phyloP scores from a whole-genome alignment of 2,329 filamentous ascomycete genomes.

The Purpureocillium takamizusanense region DNA sequence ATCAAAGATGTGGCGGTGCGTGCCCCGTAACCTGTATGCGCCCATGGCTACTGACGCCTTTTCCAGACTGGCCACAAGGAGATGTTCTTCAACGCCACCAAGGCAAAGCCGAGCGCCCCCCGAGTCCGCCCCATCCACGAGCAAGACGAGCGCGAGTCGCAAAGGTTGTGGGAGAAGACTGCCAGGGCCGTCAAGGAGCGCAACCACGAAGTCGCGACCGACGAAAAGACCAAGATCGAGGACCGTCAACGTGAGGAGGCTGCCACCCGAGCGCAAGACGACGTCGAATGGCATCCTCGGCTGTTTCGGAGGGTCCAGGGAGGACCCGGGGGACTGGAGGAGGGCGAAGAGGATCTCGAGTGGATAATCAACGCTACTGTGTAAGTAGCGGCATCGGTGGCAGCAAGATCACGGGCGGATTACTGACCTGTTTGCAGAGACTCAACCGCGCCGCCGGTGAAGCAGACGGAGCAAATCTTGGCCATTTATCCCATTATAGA shows the following conservation, averaged over 20 bases:
- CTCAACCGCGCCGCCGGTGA: conserved; percentile 45
- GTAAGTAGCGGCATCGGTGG: conserved; percentile 39
- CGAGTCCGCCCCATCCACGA: conserved; percentile 69
- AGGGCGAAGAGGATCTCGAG: conserved; percentile 82
- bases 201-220: conserved; percentile 83
- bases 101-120: conserved; percentile 68
- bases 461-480: conserved; percentile 74
- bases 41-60: neutral
- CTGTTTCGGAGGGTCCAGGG: conserved; percentile 71
- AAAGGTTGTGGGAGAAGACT: conserved; percentile 76
- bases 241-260: conserved; percentile 87
- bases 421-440: conserved; percentile 17
- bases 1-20: conserved; percentile 73
- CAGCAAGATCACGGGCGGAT: neutral
- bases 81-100: conserved; percentile 78
- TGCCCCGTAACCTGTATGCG: neutral
- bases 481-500: conserved; percentile 76
- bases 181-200: conserved; percentile 72
- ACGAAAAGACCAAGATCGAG: conserved; percentile 94
- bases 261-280: conserved; percentile 65
- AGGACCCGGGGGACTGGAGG: conserved; percentile 61
- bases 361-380: conserved; percentile 88
- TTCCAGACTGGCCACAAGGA: conserved; percentile 77
- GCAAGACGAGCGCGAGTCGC: conserved; percentile 84
- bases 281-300: conserved; percentile 78